Conservation (phyloP, 1,284 basidiomycete species). For the Boletus sp. region DNA sequence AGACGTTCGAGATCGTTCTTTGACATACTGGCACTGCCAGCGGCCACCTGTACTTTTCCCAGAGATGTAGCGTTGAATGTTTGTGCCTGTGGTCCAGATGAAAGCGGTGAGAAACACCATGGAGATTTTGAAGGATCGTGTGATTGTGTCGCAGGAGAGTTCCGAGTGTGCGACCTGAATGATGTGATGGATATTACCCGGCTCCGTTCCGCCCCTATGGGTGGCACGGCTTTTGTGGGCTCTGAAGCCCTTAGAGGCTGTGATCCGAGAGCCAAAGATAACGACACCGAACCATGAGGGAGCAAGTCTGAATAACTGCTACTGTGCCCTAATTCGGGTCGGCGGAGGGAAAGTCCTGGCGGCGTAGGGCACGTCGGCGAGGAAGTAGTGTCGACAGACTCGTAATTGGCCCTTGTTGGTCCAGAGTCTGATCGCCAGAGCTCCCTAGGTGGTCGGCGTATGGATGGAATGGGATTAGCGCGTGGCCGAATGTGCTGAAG, state of each 20-base stretch:
- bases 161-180: constrained; percentile 6
- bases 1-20: constrained; percentile 25
- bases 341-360: constrained; percentile 21
- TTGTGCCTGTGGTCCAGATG: constrained; percentile 3
- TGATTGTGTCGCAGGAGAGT: background rate
- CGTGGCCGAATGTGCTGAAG: constrained; percentile 20
- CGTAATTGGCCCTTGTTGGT: constrained; percentile 1
- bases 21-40: constrained; percentile 5
- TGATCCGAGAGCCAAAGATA: constrained; percentile 28
- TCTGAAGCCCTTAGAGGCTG: constrained; percentile 25
- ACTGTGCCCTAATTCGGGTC: constrained; percentile 7
- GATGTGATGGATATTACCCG: constrained; percentile 20
- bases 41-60: background rate
- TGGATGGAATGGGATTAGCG: constrained; percentile 13
- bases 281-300: constrained; percentile 17
- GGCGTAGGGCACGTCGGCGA: constrained; percentile 8
- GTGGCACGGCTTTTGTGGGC: constrained; percentile 20
- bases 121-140: constrained; percentile 1
- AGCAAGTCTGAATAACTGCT: constrained; percentile 4
- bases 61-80: background rate
- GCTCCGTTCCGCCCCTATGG: constrained; percentile 33
- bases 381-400: constrained; percentile 1
- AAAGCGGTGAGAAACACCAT: constrained; percentile 8
- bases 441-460: constrained; percentile 17
- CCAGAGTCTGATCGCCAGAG: constrained; percentile 21